These are phyloP conservation scores for Nitzschia sp. DNA, from an alignment of 108 stramenopile genomes.

Conservation along the genomic window DNA sequence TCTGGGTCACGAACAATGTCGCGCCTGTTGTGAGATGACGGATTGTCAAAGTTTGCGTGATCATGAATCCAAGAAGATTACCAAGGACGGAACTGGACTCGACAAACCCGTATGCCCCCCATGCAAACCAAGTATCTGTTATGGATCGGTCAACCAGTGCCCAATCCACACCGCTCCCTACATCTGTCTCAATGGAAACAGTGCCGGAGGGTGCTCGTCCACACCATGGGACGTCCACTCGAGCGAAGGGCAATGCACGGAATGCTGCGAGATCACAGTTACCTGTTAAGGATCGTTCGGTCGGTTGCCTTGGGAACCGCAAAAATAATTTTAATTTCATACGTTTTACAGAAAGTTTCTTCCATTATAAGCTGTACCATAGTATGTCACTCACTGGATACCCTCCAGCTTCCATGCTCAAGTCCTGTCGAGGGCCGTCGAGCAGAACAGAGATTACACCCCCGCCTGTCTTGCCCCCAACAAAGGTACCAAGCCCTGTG, in stretches of 20 bases:
- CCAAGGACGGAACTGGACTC: conserved; percentile 23
- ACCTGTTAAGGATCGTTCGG: conserved; percentile 34
- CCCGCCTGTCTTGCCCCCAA: conserved; percentile 14
- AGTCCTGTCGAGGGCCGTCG: conserved; percentile 17
- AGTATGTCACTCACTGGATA: conserved; percentile 21
- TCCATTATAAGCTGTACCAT: conserved; percentile 15
- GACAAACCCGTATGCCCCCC: conserved; percentile 35
- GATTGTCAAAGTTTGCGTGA: conserved; percentile 27
- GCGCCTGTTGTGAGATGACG: conserved; percentile 63
- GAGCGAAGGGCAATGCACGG: conserved; percentile 18
- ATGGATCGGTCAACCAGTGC: conserved; percentile 43
- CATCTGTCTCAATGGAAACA: conserved; percentile 51
- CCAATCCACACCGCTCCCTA: conserved; percentile 58
- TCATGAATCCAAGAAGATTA: conserved; percentile 23
- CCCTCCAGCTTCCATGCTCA: conserved; percentile 16
- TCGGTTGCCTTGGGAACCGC: no score
- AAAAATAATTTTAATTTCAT: conserved; percentile 3
- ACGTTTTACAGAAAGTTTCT: no score
- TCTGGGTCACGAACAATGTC: conserved; percentile 37
- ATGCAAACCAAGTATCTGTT: conserved; percentile 46
- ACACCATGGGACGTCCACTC: conserved; percentile 46
- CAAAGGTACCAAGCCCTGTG: conserved; percentile 11
- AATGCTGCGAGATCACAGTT: conserved; percentile 40
- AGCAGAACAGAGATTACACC: conserved; percentile 27
- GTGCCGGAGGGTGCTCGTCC: conserved; percentile 62